These are phyloP conservation scores for Colletotrichum siamense DNA, from an alignment of 2,329 filamentous ascomycete species.

Conservation along the genomic window DNA sequence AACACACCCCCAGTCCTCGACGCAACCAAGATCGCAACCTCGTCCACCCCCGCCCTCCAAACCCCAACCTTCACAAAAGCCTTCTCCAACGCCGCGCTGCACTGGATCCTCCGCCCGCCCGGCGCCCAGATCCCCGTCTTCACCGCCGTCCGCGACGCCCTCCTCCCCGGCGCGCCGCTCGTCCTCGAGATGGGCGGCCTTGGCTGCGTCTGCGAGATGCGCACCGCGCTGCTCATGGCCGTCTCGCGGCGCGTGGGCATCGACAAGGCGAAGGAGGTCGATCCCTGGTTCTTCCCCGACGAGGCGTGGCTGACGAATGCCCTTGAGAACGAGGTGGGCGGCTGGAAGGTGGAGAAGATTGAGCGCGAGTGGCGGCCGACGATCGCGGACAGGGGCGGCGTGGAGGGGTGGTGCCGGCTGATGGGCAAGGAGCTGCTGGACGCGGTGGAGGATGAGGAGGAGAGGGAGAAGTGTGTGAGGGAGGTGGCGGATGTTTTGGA, in stretches of 20 bases:
- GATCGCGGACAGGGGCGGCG: conserved; percentile 59
- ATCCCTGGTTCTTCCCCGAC: conserved; percentile 77
- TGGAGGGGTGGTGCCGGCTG: conserved; percentile 70
- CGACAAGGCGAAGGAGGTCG: conserved; percentile 49
- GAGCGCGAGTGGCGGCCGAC: conserved; percentile 73
- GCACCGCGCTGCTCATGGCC: conserved; percentile 60
- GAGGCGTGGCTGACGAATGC: conserved; percentile 59
- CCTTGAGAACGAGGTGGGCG: conserved; percentile 48
- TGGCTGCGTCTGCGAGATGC: conserved; percentile 71
- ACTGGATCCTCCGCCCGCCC: conserved; percentile 65
- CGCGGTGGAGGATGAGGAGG: conserved; percentile 44
- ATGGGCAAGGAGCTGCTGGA: conserved; percentile 68
- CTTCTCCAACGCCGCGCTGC: conserved; percentile 72
- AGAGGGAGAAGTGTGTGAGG: conserved; percentile 55
- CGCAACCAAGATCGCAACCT: conserved; percentile 42
- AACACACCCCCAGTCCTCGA: conserved; percentile 45
- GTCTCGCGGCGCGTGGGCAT: conserved; percentile 58
- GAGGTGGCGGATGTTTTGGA: conserved; percentile 62
- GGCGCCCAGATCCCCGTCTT: conserved; percentile 58
- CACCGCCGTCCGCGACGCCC: conserved; percentile 50
- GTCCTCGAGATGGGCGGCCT: conserved; percentile 76
- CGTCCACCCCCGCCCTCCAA: background rate
- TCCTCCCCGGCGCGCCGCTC: conserved; percentile 62
- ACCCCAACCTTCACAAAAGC: conserved; percentile 52
- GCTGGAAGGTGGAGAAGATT: conserved; percentile 54